phyloP scores from a whole-genome alignment of 345 rosid species.

The Gossypium ekmanianum region DNA sequence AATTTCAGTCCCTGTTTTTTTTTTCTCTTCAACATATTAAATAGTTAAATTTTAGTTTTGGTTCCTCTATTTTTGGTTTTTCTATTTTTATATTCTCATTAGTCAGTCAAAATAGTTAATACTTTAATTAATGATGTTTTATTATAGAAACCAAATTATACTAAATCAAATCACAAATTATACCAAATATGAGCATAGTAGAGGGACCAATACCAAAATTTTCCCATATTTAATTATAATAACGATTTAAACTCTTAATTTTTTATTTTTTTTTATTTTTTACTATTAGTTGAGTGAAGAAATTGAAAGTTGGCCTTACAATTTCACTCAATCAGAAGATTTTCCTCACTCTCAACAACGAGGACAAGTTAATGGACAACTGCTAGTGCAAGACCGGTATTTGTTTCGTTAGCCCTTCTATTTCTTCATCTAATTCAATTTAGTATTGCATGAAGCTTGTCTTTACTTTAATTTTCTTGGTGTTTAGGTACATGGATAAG shows the following conservation, averaged over 20 bases:
- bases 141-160: too few relatives aligned
- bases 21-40: background rate
- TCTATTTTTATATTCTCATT: too few relatives aligned
- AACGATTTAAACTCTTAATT: too few relatives aligned
- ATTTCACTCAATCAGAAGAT: slow-evolving; percentile 46
- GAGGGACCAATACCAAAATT: too few relatives aligned
- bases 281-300: slow-evolving; percentile 45
- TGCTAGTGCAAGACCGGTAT: slow-evolving; percentile 58
- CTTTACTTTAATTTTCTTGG: background rate
- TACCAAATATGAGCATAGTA: background rate
- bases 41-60: too few relatives aligned
- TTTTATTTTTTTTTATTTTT: background rate
- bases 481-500: slow-evolving; percentile 32
- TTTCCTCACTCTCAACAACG: slow-evolving; percentile 50
- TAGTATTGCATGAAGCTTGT: background rate
- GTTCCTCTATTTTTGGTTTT: too few relatives aligned
- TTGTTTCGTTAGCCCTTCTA: background rate
- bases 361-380: slow-evolving; percentile 57
- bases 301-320: slow-evolving; percentile 68
- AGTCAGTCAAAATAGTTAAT: too few relatives aligned
- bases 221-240: too few relatives aligned
- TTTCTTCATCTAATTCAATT: background rate
- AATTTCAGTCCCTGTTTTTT: background rate
- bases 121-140: too few relatives aligned
- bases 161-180: too few relatives aligned